Conservation (phyloP, 2,329 filamentous ascomycete species). For the Botryotinia convoluta region DNA sequence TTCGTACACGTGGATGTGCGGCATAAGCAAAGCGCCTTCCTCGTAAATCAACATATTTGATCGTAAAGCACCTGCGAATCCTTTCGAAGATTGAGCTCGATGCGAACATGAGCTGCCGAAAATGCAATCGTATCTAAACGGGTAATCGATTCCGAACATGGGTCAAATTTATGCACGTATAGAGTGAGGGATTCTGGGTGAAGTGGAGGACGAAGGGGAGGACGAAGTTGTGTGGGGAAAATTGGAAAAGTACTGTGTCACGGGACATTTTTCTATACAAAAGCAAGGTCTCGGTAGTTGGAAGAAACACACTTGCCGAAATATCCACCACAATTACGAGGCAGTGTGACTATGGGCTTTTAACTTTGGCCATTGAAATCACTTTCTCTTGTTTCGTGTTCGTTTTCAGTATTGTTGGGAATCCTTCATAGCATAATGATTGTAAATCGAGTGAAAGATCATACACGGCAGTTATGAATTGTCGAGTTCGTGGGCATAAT, state of each 20-base stretch:
- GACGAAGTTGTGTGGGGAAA: background rate
- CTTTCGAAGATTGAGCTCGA: background rate
- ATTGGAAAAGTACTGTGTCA: background rate
- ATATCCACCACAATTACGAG: background rate
- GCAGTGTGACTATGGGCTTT: background rate
- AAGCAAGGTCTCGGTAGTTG: constrained; percentile 4
- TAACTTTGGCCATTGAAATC: background rate
- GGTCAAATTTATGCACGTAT: background rate
- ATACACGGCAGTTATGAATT: constrained; percentile 2
- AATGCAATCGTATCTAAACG: background rate
- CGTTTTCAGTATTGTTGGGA: background rate
- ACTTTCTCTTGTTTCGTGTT: background rate
- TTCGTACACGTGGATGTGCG: constrained; percentile 3
- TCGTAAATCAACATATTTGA: background rate
- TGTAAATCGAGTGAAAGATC: background rate
- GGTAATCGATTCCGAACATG: background rate
- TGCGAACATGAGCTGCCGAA: background rate
- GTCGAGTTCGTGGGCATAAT: background rate
- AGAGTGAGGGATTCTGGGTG: background rate
- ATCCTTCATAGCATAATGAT: background rate
- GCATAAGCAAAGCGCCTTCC: background rate
- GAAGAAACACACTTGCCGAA: constrained; percentile 1
- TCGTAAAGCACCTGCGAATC: background rate
- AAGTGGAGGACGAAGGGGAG: background rate
- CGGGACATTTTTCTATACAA: background rate